Evolutionary conservation across 371 early-diverging fungal genomes (phyloP).

Genomic region (Polyrhizophydium stewartii): DNA sequence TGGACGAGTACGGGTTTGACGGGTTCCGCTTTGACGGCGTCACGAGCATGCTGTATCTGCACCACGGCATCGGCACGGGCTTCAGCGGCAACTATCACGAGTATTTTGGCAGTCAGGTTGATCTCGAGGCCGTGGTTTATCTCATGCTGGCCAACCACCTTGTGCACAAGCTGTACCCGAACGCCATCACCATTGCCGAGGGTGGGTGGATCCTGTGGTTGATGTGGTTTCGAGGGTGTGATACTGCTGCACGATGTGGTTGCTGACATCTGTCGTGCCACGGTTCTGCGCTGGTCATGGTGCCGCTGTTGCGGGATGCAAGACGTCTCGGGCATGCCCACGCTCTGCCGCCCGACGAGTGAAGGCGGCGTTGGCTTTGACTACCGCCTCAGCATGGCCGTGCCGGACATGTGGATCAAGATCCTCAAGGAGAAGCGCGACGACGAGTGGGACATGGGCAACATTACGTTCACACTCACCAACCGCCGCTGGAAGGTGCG

Average conservation of each 20-base stretch:
- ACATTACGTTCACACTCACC: constrained; percentile 79
- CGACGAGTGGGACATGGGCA: constrained; percentile 90
- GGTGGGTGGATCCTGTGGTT: constrained; percentile 14
- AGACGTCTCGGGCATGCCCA: constrained; percentile 98
- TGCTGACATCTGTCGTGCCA: not conserved
- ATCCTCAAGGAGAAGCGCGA: constrained; percentile 81
- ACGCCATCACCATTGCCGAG: constrained; percentile 87
- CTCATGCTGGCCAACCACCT: constrained; percentile 88
- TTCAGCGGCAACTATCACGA: constrained; percentile 92
- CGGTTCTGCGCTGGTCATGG: too few species aligned
- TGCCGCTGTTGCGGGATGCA: not conserved
- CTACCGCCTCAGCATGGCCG: constrained; percentile 95
- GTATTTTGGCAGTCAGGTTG: constrained; percentile 83
- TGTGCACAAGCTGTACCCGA: constrained; percentile 73
- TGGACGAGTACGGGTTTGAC: constrained; percentile 86
- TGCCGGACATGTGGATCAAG: constrained; percentile 99
- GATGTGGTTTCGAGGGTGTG: not conserved
- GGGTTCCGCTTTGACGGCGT: constrained; percentile 99
- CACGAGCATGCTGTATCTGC: constrained; percentile 91
- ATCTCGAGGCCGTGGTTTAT: constrained; percentile 83
- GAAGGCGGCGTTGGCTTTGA: constrained; percentile 97
- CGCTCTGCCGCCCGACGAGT: constrained; percentile 80
- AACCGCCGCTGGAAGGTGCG: constrained; percentile 71
- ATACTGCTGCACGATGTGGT: not conserved
- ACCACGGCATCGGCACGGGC: constrained; percentile 92